A percentile compares a stretch with the other conserved stretches of the same genome.
phyloP scores from a whole-genome alignment of 129 eudicot species.

The Ambrosia trifida region DNA sequence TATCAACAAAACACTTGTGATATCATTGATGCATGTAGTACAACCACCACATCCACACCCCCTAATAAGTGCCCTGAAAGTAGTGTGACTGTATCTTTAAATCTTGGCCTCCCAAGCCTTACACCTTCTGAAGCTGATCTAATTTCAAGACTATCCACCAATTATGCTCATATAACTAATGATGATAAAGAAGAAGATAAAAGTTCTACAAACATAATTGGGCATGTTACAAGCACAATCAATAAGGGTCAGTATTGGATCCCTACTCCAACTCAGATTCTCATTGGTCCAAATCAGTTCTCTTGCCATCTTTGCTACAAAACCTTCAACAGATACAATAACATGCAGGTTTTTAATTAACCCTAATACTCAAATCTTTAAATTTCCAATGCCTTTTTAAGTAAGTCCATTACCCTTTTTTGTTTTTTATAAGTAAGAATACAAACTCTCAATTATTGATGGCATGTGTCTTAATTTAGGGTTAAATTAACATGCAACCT shows the following conservation, averaged over 20 bases:
- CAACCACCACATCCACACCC: neutral
- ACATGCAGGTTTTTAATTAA: constrained; percentile 45
- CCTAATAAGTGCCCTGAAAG: constrained; percentile 13
- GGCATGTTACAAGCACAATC: constrained; percentile 38
- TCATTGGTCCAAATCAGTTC: constrained; percentile 63
- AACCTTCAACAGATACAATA: constrained; percentile 70
- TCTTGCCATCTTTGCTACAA: constrained; percentile 69
- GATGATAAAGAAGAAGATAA: constrained; percentile 18
- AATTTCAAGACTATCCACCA: constrained; percentile 11
- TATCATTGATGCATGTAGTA: constrained; percentile 13
- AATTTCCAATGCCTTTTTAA: neutral
- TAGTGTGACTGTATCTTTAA: constrained; percentile 43
- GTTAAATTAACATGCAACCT: constrained; percentile 20
- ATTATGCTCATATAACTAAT: neutral
- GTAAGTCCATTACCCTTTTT: neutral
- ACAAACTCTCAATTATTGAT: constrained; percentile 5
- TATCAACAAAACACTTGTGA: constrained; percentile 18
- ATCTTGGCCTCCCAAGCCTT: constrained; percentile 56
- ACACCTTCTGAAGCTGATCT: constrained; percentile 33
- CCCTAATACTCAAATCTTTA: constrained; percentile 3
- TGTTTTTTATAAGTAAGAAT: neutral
- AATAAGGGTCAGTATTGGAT: constrained; percentile 60
- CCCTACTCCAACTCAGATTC: constrained; percentile 65
- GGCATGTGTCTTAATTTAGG: neutral
- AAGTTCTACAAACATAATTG: constrained; percentile 28